Evolutionary conservation across 768 basidiomycete genomes (phyloP).

Genomic region (Zangia roseola): DNA sequence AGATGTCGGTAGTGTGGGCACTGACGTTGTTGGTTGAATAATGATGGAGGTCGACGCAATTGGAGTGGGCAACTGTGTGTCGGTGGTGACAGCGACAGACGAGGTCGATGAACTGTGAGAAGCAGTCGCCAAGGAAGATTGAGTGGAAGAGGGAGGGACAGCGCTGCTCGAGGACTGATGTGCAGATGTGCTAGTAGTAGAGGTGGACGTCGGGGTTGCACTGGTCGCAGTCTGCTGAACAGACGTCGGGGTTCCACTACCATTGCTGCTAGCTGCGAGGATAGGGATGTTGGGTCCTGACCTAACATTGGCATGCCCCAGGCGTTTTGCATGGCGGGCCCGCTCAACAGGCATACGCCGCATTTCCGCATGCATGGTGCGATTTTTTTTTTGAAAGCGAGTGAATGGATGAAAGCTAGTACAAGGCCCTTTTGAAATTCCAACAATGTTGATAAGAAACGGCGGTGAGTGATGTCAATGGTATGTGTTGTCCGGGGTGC

Average conservation of each 20-base stretch:
- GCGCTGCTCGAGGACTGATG: conserved; percentile 15
- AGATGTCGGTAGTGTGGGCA: conserved; percentile 9
- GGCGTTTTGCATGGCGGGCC: conserved; percentile 32
- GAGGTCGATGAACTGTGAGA: conserved; percentile 5
- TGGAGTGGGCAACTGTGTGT: neutral
- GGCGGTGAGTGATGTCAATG: neutral
- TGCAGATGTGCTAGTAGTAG: conserved; percentile 6
- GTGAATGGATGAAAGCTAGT: neutral
- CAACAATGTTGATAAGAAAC: neutral
- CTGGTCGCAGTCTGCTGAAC: conserved; percentile 1
- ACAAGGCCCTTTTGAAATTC: neutral
- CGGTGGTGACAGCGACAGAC: conserved; percentile 3
- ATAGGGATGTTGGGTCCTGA: conserved; percentile 4
- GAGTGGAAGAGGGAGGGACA: conserved; percentile 9
- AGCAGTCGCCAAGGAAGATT: neutral
- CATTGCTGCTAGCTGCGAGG: neutral
- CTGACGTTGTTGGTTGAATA: neutral
- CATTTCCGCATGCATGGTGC: conserved; percentile 21
- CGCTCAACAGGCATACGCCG: conserved; percentile 33
- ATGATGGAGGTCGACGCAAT: neutral
- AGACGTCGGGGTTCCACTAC: neutral
- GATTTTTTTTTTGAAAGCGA: conserved; percentile 4
- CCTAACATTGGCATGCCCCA: conserved; percentile 20
- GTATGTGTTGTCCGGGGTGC: neutral
- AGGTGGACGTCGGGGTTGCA: neutral